Conservation (phyloP, 1,284 basidiomycete genomes). For the Tremellales sp. region DNA sequence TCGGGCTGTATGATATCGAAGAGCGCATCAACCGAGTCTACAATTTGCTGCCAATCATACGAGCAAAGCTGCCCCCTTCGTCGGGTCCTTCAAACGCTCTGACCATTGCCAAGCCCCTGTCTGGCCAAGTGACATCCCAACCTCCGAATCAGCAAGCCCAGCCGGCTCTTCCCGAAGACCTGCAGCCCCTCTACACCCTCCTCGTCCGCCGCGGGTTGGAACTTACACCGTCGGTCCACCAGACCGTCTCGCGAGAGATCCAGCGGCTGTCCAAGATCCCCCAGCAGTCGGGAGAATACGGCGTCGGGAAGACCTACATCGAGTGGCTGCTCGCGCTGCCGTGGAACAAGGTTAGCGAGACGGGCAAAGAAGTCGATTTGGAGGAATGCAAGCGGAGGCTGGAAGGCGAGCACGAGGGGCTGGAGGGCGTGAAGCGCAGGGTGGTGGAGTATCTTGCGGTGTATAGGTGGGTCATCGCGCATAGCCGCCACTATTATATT, state of each 20-base stretch:
- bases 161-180: conserved; percentile 33
- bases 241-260: conserved; percentile 34
- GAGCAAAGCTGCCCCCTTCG: conserved; percentile 17
- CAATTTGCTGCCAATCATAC: conserved; percentile 26
- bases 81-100: conserved; percentile 17
- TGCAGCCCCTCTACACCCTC: conserved; percentile 27
- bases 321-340: conserved; percentile 42
- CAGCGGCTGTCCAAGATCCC: conserved; percentile 35
- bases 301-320: conserved; percentile 41
- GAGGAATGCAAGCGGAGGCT: conserved; percentile 29
- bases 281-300: conserved; percentile 42
- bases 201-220: conserved; percentile 21
- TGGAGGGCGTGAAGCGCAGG: conserved; percentile 42
- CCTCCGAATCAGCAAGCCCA: not conserved
- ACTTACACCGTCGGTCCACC: conserved; percentile 22
- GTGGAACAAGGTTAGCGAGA: conserved; percentile 36
- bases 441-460: conserved; percentile 46
- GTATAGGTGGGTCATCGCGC: conserved; percentile 26
- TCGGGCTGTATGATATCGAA: conserved; percentile 33
- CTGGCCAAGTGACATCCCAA: not conserved
- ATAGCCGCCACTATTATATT: not conserved
- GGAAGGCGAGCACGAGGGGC: conserved; percentile 44
- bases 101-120: not conserved
- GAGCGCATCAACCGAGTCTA: conserved; percentile 27
- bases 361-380: conserved; percentile 28